These are phyloP conservation scores for Macrocystidia cucumis DNA, from an alignment of 1,284 basidiomycete species.

Conservation along the genomic window DNA sequence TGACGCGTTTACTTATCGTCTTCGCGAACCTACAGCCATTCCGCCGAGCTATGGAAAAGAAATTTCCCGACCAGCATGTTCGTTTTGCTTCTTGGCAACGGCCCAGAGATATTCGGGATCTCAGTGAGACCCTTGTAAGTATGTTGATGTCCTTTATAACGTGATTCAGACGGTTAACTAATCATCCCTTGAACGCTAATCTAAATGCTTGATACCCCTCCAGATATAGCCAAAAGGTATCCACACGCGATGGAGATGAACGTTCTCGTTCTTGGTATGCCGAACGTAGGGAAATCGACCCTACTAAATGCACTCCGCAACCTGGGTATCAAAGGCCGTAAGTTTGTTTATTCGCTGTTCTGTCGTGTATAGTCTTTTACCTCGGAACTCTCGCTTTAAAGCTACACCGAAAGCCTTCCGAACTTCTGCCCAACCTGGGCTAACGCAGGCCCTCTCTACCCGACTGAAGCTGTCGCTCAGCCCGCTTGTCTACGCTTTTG, in stretches of 20 bases:
- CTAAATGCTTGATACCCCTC: slow-evolving; percentile 8
- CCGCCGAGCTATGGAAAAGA: slow-evolving; percentile 53
- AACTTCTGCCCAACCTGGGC: slow-evolving; percentile 85
- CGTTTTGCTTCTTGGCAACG: slow-evolving; percentile 69
- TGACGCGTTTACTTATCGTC: slow-evolving; percentile 8
- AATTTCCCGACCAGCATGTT: slow-evolving; percentile 58
- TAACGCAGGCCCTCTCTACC: slow-evolving; percentile 80
- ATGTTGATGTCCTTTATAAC: slow-evolving; percentile 27
- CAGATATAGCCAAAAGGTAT: slow-evolving; percentile 65
- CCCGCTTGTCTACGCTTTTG: slow-evolving; percentile 88
- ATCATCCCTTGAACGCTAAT: slow-evolving; percentile 8
- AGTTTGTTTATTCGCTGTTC: slow-evolving; percentile 24
- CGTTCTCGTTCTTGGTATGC: slow-evolving; percentile 94
- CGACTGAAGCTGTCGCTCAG: slow-evolving; percentile 74
- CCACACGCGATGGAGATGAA: slow-evolving; percentile 70
- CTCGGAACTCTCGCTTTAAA: slow-evolving; percentile 13
- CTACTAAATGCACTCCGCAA: slow-evolving; percentile 88
- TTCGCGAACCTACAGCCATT: slow-evolving; percentile 48
- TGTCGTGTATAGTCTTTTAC: neutral
- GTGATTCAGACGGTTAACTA: slow-evolving; percentile 3
- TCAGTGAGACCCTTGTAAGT: slow-evolving; percentile 68
- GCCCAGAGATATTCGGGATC: slow-evolving; percentile 50
- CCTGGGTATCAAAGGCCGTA: slow-evolving; percentile 83
- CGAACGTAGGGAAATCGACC: slow-evolving; percentile 97
- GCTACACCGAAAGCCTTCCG: slow-evolving; percentile 75